Conservation (phyloP, 1,139 yeast species). For the Blastobotrys capitulatus region DNA sequence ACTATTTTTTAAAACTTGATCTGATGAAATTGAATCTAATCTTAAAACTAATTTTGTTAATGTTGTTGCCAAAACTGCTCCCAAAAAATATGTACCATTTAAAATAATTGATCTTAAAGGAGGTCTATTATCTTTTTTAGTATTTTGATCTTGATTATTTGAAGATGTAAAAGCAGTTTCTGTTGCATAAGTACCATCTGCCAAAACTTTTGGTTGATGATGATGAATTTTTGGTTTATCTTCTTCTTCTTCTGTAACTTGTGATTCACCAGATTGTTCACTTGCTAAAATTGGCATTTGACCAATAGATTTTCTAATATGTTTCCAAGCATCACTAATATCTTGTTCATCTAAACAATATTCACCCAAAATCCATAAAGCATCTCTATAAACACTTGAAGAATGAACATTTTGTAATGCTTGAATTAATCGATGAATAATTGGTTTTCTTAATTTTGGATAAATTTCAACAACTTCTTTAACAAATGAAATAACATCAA, state of each 20-base stretch:
- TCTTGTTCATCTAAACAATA: constrained; percentile 69
- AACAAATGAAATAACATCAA: constrained; percentile 81
- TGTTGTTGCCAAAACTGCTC: constrained; percentile 82
- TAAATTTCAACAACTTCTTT: constrained; percentile 92
- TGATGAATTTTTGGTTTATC: constrained; percentile 35
- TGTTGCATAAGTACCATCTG: constrained; percentile 98
- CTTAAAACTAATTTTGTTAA: constrained; percentile 84
- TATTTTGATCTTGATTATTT: constrained; percentile 26
- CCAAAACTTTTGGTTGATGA: constrained; percentile 77
- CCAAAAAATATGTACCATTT: constrained; percentile 86
- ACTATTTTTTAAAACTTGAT: constrained; percentile 58
- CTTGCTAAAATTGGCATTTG: constrained; percentile 84
- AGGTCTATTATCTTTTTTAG: constrained; percentile 41
- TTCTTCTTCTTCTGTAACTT: constrained; percentile 34
- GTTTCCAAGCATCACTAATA: constrained; percentile 82
- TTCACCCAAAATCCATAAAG: constrained; percentile 95
- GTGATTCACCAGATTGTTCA: constrained; percentile 44
- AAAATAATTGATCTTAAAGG: constrained; percentile 78
- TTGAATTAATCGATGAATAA: constrained; percentile 57
- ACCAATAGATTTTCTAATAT: constrained; percentile 76
- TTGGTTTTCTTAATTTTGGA: constrained; percentile 69
- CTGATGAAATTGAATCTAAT: constrained; percentile 54
- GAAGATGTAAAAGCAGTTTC: constrained; percentile 65
- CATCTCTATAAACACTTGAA: constrained; percentile 89
- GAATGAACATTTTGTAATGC: constrained; percentile 68